Conservation (phyloP, 805 yeast genomes). For the Isabelozyma gotoi region DNA sequence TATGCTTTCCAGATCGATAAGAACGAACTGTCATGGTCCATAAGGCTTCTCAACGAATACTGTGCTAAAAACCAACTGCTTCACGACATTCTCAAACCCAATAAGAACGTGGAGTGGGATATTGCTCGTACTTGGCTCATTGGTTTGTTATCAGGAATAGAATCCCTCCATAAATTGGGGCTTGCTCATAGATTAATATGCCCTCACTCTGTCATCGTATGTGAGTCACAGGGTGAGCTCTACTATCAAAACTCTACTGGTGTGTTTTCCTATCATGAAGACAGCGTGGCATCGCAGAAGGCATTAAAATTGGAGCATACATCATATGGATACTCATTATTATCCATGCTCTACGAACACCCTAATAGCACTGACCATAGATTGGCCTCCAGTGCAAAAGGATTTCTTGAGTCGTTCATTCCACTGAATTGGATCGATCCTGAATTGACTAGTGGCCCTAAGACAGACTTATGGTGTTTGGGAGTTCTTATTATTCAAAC, state of each 20-base stretch:
- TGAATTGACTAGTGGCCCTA: slow-evolving; percentile 56
- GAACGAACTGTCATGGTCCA: slow-evolving; percentile 55
- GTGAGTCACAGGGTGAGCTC: slow-evolving; percentile 11
- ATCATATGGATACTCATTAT: slow-evolving; percentile 41
- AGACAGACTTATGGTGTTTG: slow-evolving; percentile 91
- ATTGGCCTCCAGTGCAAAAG: neutral
- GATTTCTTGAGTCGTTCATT: slow-evolving; percentile 8
- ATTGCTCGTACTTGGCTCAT: slow-evolving; percentile 87
- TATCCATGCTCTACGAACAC: slow-evolving; percentile 24
- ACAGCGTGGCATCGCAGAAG: slow-evolving; percentile 44
- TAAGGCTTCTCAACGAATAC: slow-evolving; percentile 68
- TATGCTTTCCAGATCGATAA: slow-evolving; percentile 75
- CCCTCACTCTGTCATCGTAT: slow-evolving; percentile 48
- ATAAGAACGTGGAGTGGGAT: slow-evolving; percentile 65
- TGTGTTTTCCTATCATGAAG: slow-evolving; percentile 2
- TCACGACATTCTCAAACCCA: slow-evolving; percentile 64
- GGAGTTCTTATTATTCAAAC: slow-evolving; percentile 65
- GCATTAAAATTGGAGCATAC: slow-evolving; percentile 60
- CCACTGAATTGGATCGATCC: slow-evolving; percentile 75
- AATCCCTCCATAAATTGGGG: slow-evolving; percentile 82
- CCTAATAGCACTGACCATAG: slow-evolving; percentile 10
- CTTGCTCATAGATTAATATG: slow-evolving; percentile 69
- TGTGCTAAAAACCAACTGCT: slow-evolving; percentile 53
- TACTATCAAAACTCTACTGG: slow-evolving; percentile 40
- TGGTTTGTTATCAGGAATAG: slow-evolving; percentile 81